Evolutionary conservation across 2,329 filamentous ascomycete genomes (phyloP).

Genomic region (Alternaria triticimaculans): DNA sequence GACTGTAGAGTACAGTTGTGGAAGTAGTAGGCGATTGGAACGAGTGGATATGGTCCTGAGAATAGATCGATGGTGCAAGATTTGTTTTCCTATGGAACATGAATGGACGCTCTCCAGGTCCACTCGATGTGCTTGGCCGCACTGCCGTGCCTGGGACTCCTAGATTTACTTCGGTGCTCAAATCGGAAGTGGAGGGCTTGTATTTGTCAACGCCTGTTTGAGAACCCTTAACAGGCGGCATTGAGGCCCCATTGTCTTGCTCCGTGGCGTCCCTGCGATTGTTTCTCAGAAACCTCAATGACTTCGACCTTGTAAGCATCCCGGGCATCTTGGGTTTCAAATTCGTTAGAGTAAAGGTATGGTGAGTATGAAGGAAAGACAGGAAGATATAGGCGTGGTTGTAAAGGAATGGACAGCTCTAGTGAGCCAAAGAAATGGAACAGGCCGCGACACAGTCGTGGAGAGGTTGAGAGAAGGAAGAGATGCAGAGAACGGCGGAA

Average conservation of each 20-base stretch:
- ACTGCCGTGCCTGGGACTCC: constrained; percentile 40
- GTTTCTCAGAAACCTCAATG: constrained; percentile 45
- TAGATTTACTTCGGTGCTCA: constrained; percentile 31
- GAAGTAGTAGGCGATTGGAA: constrained; percentile 39
- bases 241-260: constrained; percentile 33
- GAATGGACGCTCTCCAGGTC: constrained; percentile 41
- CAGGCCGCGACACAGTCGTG: constrained; percentile 25
- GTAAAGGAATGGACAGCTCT: constrained; percentile 52
- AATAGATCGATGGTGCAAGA: constrained; percentile 33
- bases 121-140: constrained; percentile 46
- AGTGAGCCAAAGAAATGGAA: constrained; percentile 41
- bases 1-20: constrained; percentile 39
- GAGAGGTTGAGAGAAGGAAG: constrained; percentile 26
- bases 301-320: constrained; percentile 48
- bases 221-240: constrained; percentile 31
- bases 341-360: constrained; percentile 36
- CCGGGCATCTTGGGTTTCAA: constrained; percentile 48
- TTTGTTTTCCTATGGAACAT: constrained; percentile 47
- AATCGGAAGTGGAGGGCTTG: constrained; percentile 37
- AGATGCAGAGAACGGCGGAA: constrained; percentile 25
- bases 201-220: constrained; percentile 41
- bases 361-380: constrained; percentile 30
- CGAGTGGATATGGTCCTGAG: constrained; percentile 32
- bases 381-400: constrained; percentile 18
- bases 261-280: constrained; percentile 38